Percentiles rank a stretch among this genome's conserved stretches.
These are phyloP conservation scores for Sporisorium sorghi DNA, from an alignment of 1,284 basidiomycete genomes.

Conservation along the genomic window DNA sequence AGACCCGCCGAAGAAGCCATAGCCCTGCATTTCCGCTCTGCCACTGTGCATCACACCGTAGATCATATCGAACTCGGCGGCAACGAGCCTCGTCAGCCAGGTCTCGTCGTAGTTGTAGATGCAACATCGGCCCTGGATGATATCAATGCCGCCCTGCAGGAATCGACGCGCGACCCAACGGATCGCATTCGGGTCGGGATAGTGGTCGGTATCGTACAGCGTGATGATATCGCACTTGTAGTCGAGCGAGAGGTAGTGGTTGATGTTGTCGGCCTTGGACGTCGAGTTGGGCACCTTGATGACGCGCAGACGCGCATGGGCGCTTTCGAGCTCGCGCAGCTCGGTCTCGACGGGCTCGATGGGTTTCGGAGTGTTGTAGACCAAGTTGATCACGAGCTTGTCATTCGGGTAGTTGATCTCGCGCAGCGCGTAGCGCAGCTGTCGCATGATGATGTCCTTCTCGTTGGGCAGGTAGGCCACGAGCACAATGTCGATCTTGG, in stretches of 20 bases:
- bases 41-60: conserved; percentile 64
- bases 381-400: conserved; percentile 60
- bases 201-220: conserved; percentile 64
- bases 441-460: conserved; percentile 62
- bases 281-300: conserved; percentile 62
- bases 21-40: conserved; percentile 55
- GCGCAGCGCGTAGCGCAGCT: conserved; percentile 56
- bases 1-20: conserved; percentile 63
- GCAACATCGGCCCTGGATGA: conserved; percentile 63
- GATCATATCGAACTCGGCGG: conserved; percentile 63
- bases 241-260: conserved; percentile 58
- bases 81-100: conserved; percentile 50
- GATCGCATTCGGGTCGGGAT: conserved; percentile 57
- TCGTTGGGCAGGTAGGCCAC: conserved; percentile 65
- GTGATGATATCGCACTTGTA: conserved; percentile 59
- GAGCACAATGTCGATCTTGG: conserved; percentile 58
- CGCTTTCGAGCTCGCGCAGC: conserved; percentile 43
- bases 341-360: conserved; percentile 58
- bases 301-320: conserved; percentile 48
- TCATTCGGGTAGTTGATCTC: conserved; percentile 59
- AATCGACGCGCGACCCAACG: conserved; percentile 58
- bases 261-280: conserved; percentile 63
- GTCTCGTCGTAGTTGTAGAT: conserved; percentile 62
- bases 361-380: conserved; percentile 63
- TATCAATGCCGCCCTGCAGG: conserved; percentile 61